phyloP scores from a whole-genome alignment of 208 protist species.

The Wallacemonas rigidus region DNA sequence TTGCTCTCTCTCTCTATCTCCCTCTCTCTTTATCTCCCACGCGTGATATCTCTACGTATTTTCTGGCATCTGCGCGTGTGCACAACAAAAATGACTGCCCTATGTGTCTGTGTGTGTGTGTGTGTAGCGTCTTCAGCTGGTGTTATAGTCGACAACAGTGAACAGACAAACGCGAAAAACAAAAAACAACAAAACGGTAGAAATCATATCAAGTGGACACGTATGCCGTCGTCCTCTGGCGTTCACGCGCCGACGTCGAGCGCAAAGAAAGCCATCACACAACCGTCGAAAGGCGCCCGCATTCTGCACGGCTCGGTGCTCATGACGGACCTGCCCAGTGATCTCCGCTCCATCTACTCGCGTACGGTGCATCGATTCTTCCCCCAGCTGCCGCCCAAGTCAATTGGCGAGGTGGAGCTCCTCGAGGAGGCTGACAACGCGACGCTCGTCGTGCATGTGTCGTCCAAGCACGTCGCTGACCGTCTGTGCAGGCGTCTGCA shows the following conservation, averaged over 20 bases:
- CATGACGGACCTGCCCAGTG: constrained; percentile 56
- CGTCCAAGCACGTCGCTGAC: constrained; percentile 51
- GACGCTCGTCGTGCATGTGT: constrained; percentile 70
- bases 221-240: constrained; percentile 2
- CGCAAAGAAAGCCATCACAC: constrained; percentile 12
- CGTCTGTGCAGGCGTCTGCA: constrained; percentile 66
- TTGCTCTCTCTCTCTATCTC: not conserved
- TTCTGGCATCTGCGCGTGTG: too few relatives aligned
- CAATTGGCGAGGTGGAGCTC: constrained; percentile 38
- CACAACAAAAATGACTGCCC: not conserved
- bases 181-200: too few relatives aligned
- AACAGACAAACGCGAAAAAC: not conserved
- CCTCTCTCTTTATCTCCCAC: not conserved
- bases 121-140: not conserved
- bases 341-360: constrained; percentile 69
- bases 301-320: constrained; percentile 72
- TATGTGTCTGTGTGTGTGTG: not conserved
- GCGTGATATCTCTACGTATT: too few relatives aligned
- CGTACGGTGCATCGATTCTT: constrained; percentile 62
- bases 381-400: constrained; percentile 28
- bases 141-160: not conserved
- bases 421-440: constrained; percentile 77
- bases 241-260: not conserved
- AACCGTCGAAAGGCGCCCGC: constrained; percentile 25
- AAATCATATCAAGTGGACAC: too few relatives aligned